Evolutionary conservation across 1,284 basidiomycete genomes (phyloP).

Genomic region (Cerrena zonata): DNA sequence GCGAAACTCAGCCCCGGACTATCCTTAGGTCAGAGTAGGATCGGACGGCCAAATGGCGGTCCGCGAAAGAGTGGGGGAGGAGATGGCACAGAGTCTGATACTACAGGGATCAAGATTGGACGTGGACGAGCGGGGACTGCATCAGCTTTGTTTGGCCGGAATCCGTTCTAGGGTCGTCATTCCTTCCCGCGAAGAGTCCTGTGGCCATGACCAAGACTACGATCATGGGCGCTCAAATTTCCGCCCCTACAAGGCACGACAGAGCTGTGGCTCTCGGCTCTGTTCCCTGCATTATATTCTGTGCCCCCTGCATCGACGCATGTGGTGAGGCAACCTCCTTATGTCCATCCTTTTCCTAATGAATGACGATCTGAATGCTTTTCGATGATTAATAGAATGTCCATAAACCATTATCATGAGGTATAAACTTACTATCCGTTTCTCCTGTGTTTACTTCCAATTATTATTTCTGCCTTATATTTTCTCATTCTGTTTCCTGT

Average conservation of each 20-base stretch:
- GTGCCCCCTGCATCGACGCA: not conserved
- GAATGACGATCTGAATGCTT: not conserved
- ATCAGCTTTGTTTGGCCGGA: conserved; percentile 12
- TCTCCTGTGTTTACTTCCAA: not conserved
- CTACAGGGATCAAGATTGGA: conserved; percentile 12
- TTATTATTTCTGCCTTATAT: too few relatives aligned
- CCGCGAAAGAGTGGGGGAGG: conserved; percentile 43
- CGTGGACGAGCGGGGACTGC: conserved; percentile 13
- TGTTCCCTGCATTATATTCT: not conserved
- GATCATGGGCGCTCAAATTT: not conserved
- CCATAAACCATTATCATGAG: not conserved
- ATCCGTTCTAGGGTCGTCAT: not conserved
- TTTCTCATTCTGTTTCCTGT: too few relatives aligned
- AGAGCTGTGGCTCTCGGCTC: not conserved
- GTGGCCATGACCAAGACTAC: too few relatives aligned
- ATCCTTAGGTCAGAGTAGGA: conserved; percentile 51
- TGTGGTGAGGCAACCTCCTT: not conserved
- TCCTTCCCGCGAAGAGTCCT: too few relatives aligned
- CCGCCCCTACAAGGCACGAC: not conserved
- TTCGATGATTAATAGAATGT: not conserved
- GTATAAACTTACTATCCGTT: not conserved
- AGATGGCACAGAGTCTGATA: conserved; percentile 17
- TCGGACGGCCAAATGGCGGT: conserved; percentile 50
- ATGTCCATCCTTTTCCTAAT: not conserved
- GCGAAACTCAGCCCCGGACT: conserved; percentile 39